phyloP scores from a whole-genome alignment of 305 asterid species.

The Solanum hybrid region DNA sequence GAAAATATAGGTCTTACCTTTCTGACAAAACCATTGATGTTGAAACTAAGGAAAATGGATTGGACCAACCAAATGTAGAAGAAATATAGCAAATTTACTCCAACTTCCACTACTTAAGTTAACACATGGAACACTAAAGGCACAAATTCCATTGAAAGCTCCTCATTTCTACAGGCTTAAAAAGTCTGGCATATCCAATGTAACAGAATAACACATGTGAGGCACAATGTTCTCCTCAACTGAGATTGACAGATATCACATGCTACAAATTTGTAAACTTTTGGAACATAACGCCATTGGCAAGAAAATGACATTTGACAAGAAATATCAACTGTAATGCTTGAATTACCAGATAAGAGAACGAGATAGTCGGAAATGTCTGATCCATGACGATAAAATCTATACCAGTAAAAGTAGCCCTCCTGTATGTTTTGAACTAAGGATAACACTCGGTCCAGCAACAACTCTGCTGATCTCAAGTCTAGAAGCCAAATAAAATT shows the following conservation, averaged over 20 bases:
- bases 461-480: not conserved
- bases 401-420: not conserved
- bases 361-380: not conserved
- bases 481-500: not conserved
- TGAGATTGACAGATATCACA: not conserved
- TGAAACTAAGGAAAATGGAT: not conserved
- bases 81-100: not conserved
- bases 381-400: not conserved
- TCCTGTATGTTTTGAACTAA: not conserved
- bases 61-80: not conserved
- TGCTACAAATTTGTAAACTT: not conserved
- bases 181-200: not conserved
- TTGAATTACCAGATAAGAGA: not conserved
- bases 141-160: not conserved
- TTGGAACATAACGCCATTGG: not conserved
- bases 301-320: not conserved
- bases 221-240: not conserved
- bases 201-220: not conserved
- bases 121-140: not conserved
- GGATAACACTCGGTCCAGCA: not conserved
- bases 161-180: not conserved
- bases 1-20: not conserved
- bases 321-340: not conserved
- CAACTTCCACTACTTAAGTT: not conserved
- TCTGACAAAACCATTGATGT: not conserved